Evolutionary conservation across 2,329 filamentous ascomycete species (phyloP).

Genomic region (Lecanicillium sp.): DNA sequence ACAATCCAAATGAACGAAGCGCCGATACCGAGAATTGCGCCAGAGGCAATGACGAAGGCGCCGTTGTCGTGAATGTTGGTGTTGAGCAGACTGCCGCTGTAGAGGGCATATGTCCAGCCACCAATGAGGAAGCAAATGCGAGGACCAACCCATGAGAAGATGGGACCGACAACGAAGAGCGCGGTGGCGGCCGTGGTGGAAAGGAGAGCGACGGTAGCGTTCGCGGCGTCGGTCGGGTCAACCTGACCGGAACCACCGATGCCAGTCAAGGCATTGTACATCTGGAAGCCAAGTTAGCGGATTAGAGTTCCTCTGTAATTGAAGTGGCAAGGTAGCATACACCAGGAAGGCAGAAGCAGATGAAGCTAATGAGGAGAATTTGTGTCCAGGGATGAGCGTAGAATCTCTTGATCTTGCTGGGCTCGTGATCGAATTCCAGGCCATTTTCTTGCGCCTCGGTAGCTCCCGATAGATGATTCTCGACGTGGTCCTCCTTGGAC

Average conservation of each 20-base stretch:
- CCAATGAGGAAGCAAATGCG: slow-evolving; percentile 33
- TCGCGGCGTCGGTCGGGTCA: slow-evolving; percentile 34
- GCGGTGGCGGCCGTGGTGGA: slow-evolving; percentile 33
- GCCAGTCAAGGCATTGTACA: slow-evolving; percentile 39
- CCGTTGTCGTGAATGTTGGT: slow-evolving; percentile 33
- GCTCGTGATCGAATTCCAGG: slow-evolving; percentile 6
- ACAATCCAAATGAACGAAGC: slow-evolving; percentile 38
- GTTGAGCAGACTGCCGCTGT: slow-evolving; percentile 34
- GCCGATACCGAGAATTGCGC: slow-evolving; percentile 36
- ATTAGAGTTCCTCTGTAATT: too few relatives aligned
- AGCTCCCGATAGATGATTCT: slow-evolving; percentile 1
- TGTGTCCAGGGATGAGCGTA: slow-evolving; percentile 39
- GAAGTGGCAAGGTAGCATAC: too few relatives aligned
- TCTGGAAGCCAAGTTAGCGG: slow-evolving; percentile 18
- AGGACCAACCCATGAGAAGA: slow-evolving; percentile 34
- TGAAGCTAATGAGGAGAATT: slow-evolving; percentile 38
- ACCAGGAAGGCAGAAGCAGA: slow-evolving; percentile 40
- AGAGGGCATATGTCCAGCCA: slow-evolving; percentile 37
- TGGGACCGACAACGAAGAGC: slow-evolving; percentile 34
- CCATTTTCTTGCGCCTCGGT: not conserved
- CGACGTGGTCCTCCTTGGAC: slow-evolving; percentile 5
- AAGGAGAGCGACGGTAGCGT: slow-evolving; percentile 35
- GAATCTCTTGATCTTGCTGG: slow-evolving; percentile 17
- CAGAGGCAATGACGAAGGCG: slow-evolving; percentile 34
- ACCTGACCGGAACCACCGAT: slow-evolving; percentile 39